A percentile compares a stretch with the other conserved stretches of the same genome.
These are phyloP conservation scores for Kuraishia borneana DNA, from an alignment of 805 yeast species.

Conservation along the genomic window DNA sequence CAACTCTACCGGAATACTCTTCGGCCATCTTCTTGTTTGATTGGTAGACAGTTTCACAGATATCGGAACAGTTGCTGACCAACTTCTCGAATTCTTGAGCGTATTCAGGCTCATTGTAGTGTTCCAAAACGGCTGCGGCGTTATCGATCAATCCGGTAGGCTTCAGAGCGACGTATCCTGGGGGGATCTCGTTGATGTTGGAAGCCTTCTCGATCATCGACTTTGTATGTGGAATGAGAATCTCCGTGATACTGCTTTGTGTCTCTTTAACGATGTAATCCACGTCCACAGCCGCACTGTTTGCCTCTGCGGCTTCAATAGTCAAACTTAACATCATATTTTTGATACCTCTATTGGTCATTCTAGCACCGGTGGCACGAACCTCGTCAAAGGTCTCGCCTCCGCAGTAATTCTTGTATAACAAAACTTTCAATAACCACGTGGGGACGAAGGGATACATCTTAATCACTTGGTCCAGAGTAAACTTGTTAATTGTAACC, in stretches of 20 bases:
- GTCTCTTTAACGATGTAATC: conserved; percentile 52
- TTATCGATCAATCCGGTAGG: conserved; percentile 81
- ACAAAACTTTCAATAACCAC: conserved; percentile 54
- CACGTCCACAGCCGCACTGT: conserved; percentile 36
- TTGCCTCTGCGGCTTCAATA: conserved; percentile 78
- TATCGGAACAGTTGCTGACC: conserved; percentile 51
- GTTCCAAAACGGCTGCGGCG: conserved; percentile 62
- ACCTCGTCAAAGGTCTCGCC: conserved; percentile 74
- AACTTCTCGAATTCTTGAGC: conserved; percentile 42
- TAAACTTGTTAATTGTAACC: conserved; percentile 54
- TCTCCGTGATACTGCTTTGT: conserved; percentile 51
- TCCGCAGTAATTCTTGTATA: conserved; percentile 82
- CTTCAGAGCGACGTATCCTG: conserved; percentile 87
- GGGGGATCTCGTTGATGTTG: conserved; percentile 60
- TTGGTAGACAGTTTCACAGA: conserved; percentile 45
- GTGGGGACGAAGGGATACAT: conserved; percentile 70
- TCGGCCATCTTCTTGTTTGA: conserved; percentile 38
- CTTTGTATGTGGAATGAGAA: conserved; percentile 63
- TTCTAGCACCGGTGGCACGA: conserved; percentile 52
- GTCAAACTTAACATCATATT: conserved; percentile 95
- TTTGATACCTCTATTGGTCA: conserved; percentile 66
- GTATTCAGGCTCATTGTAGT: conserved; percentile 44
- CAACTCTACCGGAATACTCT: conserved; percentile 49
- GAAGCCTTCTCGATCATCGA: conserved; percentile 33
- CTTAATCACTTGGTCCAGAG: conserved; percentile 49